Evolutionary conservation across 371 early-diverging fungal species (phyloP).

Genomic region (Zancudomyces culisetae): DNA sequence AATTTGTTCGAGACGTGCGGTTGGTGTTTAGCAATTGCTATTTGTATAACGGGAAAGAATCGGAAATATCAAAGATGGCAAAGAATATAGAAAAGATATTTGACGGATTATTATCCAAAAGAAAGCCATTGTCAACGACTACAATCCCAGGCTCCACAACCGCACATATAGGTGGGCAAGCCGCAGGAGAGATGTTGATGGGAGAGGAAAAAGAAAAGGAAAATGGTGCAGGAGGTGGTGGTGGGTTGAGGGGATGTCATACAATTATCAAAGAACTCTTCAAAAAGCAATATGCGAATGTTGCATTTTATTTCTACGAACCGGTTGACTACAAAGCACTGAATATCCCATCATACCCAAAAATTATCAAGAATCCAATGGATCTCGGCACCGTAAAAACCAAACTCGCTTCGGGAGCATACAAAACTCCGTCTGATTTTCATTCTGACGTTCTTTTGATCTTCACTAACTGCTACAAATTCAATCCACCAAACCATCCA

Average conservation of each 20-base stretch:
- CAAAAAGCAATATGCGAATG: slow-evolving; percentile 47
- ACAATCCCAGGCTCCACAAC: slow-evolving; percentile 15
- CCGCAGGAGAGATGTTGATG: background rate
- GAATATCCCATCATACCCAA: slow-evolving; percentile 84
- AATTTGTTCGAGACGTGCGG: slow-evolving; percentile 59
- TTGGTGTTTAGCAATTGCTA: slow-evolving; percentile 79
- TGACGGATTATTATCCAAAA: slow-evolving; percentile 28
- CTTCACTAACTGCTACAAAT: slow-evolving; percentile 83
- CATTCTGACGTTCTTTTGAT: slow-evolving; percentile 71
- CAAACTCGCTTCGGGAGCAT: slow-evolving; percentile 61
- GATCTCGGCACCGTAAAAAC: slow-evolving; percentile 83
- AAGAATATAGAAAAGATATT: slow-evolving; percentile 53
- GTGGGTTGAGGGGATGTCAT: slow-evolving; percentile 32
- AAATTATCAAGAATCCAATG: slow-evolving; percentile 94
- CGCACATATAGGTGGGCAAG: background rate
- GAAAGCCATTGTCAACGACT: slow-evolving; percentile 4
- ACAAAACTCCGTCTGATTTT: slow-evolving; percentile 52
- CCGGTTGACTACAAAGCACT: slow-evolving; percentile 89
- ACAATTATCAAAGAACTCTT: slow-evolving; percentile 52
- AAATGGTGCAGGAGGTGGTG: background rate
- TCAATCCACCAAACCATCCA: slow-evolving; percentile 76
- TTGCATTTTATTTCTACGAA: slow-evolving; percentile 56
- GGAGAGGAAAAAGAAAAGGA: background rate
- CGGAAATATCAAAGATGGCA: slow-evolving; percentile 53
- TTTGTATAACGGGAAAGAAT: slow-evolving; percentile 72